Conservation (phyloP, 345 rosid genomes). For the Cochlearia excelsa region DNA sequence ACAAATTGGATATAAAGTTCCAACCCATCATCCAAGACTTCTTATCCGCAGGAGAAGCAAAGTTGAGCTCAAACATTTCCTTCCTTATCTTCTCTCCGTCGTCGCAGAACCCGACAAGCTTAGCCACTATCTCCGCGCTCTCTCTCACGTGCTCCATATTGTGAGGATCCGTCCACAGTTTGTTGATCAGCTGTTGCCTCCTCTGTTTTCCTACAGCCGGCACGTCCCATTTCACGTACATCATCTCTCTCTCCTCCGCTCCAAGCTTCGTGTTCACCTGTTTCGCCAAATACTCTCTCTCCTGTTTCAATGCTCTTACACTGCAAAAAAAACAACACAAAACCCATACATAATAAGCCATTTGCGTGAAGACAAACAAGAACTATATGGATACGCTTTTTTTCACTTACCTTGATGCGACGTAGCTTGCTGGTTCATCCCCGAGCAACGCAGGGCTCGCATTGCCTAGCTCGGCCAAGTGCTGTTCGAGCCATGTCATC, state of each 20-base stretch:
- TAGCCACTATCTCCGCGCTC: constrained; percentile 78
- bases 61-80: constrained; percentile 90
- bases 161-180: constrained; percentile 82
- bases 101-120: constrained; percentile 88
- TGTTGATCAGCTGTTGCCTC: constrained; percentile 77
- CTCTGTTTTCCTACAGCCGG: constrained; percentile 82
- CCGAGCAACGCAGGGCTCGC: constrained; percentile 93
- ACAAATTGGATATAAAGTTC: constrained; percentile 77
- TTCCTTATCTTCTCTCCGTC: constrained; percentile 65
- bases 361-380: no score
- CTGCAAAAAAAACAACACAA: constrained; percentile 35
- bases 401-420: constrained; percentile 63
- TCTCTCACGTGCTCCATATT: constrained; percentile 65
- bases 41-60: constrained; percentile 70
- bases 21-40: constrained; percentile 91
- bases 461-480: constrained; percentile 88
- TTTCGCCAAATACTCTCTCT: constrained; percentile 83
- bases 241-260: constrained; percentile 72
- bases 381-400: no score
- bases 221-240: constrained; percentile 80
- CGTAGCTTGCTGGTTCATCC: constrained; percentile 86
- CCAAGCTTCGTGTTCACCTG: constrained; percentile 71
- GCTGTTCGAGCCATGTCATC: constrained; percentile 89
- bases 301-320: constrained; percentile 76
- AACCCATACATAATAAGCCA: no score